Conservation (phyloP, 768 basidiomycete genomes). For the Tremella mesenterica region DNA sequence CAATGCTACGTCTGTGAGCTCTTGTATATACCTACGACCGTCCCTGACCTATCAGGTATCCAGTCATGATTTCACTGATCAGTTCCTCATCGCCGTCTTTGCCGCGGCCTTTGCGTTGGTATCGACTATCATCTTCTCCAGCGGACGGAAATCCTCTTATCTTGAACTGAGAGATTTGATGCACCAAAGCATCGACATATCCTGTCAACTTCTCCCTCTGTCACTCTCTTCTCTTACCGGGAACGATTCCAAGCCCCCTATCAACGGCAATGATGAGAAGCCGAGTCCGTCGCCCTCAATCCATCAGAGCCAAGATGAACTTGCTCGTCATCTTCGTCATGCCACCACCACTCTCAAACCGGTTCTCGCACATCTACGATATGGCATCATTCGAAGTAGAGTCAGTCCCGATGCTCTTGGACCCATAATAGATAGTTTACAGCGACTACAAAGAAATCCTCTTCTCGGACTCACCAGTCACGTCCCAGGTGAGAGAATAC, state of each 20-base stretch:
- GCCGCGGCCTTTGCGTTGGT: slow-evolving; percentile 28
- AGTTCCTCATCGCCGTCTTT: slow-evolving; percentile 28
- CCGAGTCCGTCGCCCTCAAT: too few relatives aligned
- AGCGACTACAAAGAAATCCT: slow-evolving; percentile 26
- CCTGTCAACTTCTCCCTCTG: slow-evolving; percentile 17
- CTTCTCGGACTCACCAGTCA: slow-evolving; percentile 31
- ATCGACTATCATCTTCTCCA: slow-evolving; percentile 16
- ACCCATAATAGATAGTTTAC: slow-evolving; percentile 13
- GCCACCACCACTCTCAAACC: neutral
- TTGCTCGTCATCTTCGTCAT: slow-evolving; percentile 2
- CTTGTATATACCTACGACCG: too few relatives aligned
- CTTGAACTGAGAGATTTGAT: slow-evolving; percentile 16
- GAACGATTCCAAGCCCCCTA: too few relatives aligned
- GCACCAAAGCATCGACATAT: slow-evolving; percentile 7
- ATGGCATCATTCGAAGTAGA: slow-evolving; percentile 5
- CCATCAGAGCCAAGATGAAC: neutral
- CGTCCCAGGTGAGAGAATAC: slow-evolving; percentile 32
- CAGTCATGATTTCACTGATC: slow-evolving; percentile 15
- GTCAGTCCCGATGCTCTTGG: slow-evolving; percentile 1
- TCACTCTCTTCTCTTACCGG: too few relatives aligned
- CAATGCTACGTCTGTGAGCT: neutral
- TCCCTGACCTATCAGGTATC: slow-evolving; percentile 11
- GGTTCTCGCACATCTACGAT: slow-evolving; percentile 7
- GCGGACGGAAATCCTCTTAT: slow-evolving; percentile 11
- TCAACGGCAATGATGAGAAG: too few relatives aligned